A percentile compares a stretch with the other conserved stretches of the same genome.
Evolutionary conservation across 768 basidiomycete species (phyloP).

Genomic region (Trametes cinnabarina): DNA sequence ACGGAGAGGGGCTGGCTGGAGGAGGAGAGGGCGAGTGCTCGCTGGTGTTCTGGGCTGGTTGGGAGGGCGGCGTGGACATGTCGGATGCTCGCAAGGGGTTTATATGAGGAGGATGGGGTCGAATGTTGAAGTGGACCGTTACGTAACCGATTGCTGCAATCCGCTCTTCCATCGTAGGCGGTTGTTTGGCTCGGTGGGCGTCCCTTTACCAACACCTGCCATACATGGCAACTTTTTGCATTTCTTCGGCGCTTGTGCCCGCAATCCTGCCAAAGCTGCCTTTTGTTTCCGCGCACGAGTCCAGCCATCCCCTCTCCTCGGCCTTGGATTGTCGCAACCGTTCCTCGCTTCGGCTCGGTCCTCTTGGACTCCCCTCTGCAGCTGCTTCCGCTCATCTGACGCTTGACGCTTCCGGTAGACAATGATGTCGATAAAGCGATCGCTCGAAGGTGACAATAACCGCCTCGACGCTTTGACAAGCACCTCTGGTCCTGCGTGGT

Average conservation of each 20-base stretch:
- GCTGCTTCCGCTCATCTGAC: not conserved
- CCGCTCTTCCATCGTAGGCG: not conserved
- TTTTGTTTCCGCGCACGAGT: not conserved
- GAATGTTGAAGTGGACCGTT: conserved; percentile 5
- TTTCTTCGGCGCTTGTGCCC: not conserved
- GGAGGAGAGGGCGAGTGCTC: not conserved
- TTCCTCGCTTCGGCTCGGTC: not conserved
- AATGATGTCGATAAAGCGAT: not conserved
- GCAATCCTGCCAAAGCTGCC: conserved; percentile 6
- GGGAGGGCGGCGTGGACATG: not conserved
- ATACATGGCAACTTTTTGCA: conserved; percentile 5
- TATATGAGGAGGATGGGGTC: conserved; percentile 9
- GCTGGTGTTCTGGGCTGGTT: no score
- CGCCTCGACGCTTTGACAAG: not conserved
- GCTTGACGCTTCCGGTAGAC: no score
- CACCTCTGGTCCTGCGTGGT: not conserved
- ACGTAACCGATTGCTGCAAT: conserved; percentile 19
- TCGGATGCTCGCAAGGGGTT: conserved; percentile 2
- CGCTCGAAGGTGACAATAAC: not conserved
- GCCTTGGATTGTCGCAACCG: not conserved
- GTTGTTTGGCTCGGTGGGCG: conserved; percentile 11
- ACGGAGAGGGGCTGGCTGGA: not conserved
- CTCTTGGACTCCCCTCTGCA: not conserved
- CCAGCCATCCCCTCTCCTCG: not conserved
- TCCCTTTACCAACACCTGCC: conserved; percentile 9